phyloP scores from a whole-genome alignment of 2,329 filamentous ascomycete genomes.

The Fusarium brachygibbosum region DNA sequence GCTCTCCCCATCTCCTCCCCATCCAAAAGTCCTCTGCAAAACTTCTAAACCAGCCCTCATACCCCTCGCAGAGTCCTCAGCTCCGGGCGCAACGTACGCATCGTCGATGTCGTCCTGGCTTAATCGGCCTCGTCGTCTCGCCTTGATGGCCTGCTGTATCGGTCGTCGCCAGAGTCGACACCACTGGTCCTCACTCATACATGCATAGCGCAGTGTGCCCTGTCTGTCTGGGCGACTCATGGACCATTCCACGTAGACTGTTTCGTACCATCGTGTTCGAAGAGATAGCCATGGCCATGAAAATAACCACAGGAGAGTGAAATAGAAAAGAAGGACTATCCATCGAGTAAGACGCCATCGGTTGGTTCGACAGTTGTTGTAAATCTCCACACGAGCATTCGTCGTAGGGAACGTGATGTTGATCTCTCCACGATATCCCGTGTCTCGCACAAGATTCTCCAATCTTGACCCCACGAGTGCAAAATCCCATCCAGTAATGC shows the following conservation, averaged over 20 bases:
- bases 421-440: conserved; percentile 76
- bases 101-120: conserved; percentile 69
- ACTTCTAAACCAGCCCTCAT: conserved; percentile 64
- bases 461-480: conserved; percentile 65
- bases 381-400: conserved; percentile 70
- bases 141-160: conserved; percentile 70
- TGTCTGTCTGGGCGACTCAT: conserved; percentile 49
- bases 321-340: conserved; percentile 74
- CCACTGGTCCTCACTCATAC: conserved; percentile 70
- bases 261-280: conserved; percentile 75
- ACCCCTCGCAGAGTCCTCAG: conserved; percentile 59
- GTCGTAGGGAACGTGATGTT: conserved; percentile 70
- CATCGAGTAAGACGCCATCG: conserved; percentile 73
- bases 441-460: conserved; percentile 69
- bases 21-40: conserved; percentile 67
- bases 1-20: conserved; percentile 55
- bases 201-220: conserved; percentile 64
- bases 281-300: conserved; percentile 79
- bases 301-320: conserved; percentile 77
- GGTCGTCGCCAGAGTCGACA: conserved; percentile 72
- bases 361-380: conserved; percentile 73
- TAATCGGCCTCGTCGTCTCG: conserved; percentile 67
- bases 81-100: conserved; percentile 52
- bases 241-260: conserved; percentile 71
- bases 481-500: conserved; percentile 72